Evolutionary conservation across 768 basidiomycete genomes (phyloP).

Genomic region (Trametes maxima): DNA sequence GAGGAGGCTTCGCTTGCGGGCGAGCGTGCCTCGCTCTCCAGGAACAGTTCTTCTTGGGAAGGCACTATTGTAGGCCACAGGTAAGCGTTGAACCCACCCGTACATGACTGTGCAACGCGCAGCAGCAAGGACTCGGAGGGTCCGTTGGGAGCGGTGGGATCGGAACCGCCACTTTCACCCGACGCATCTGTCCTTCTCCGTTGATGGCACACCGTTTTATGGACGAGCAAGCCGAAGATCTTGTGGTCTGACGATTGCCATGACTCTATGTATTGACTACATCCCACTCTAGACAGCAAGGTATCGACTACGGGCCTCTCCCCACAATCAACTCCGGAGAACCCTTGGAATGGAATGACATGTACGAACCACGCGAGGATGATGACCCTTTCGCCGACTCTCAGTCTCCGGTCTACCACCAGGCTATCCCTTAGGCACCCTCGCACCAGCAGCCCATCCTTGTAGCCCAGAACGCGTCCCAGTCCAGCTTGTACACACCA

Average conservation of each 20-base stretch:
- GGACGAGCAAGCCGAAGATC: no score
- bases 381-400: conserved; percentile 38
- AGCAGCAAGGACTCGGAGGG: no score
- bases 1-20: conserved; percentile 25
- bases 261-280: not conserved
- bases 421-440: conserved; percentile 7
- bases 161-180: no score
- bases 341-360: conserved; percentile 30
- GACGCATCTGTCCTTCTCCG: no score
- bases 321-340: conserved; percentile 39
- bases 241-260: not conserved
- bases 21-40: conserved; percentile 28
- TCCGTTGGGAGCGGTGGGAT: no score
- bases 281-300: not conserved
- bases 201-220: no score
- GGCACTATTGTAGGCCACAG: conserved; percentile 17
- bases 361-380: conserved; percentile 18
- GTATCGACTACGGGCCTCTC: conserved; percentile 15
- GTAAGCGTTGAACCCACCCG: not conserved
- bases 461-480: conserved; percentile 13
- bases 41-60: conserved; percentile 20
- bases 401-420: conserved; percentile 8
- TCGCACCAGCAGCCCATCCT: conserved; percentile 16
- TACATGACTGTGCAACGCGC: no score
- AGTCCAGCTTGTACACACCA: conserved; percentile 13